A percentile compares a stretch with the other conserved stretches of the same genome.
These are phyloP conservation scores for Musa itinerans DNA, from an alignment of 176 grass and related monocot species.

Conservation along the genomic window DNA sequence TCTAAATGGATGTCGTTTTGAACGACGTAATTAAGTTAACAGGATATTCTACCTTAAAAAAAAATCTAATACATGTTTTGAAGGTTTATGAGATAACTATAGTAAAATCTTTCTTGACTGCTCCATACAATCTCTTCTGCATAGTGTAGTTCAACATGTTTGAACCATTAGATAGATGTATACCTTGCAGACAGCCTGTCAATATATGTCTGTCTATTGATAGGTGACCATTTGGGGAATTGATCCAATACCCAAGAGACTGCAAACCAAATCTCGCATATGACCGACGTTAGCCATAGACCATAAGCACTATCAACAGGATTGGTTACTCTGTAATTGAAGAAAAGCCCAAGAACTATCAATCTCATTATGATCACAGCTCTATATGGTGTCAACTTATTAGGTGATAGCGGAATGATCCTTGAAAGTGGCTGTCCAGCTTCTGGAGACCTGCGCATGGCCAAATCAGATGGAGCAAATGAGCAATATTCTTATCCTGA, in stretches of 20 bases:
- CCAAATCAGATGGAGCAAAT: constrained; percentile 1
- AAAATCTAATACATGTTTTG: too few species aligned
- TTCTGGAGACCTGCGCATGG: constrained; percentile 57
- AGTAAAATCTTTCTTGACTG: too few species aligned
- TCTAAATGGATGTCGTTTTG: too few species aligned
- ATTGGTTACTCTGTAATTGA: constrained; percentile 97
- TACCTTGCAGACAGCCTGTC: constrained; percentile 88
- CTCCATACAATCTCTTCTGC: too few species aligned
- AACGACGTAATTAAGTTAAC: too few species aligned
- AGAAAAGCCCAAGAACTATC: constrained; percentile 86
- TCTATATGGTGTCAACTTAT: constrained; percentile 96
- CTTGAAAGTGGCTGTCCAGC: constrained; percentile 68
- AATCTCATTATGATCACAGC: constrained; percentile 91
- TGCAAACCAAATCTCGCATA: constrained; percentile 98
- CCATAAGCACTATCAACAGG: constrained; percentile 82
- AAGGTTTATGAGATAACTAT: too few species aligned
- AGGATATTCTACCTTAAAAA: too few species aligned
- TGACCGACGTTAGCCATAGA: constrained; percentile 90
- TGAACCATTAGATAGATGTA: constrained; percentile 1
- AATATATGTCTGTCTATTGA: constrained; percentile 84
- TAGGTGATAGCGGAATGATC: constrained; percentile 82
- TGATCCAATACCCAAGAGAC: constrained; percentile 99
- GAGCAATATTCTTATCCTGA: not conserved
- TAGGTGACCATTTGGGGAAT: constrained; percentile 91
- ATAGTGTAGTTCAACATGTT: not conserved